These are phyloP conservation scores for Coleophoma eucalyptorum DNA, from an alignment of 2,329 filamentous ascomycete genomes.

Conservation along the genomic window DNA sequence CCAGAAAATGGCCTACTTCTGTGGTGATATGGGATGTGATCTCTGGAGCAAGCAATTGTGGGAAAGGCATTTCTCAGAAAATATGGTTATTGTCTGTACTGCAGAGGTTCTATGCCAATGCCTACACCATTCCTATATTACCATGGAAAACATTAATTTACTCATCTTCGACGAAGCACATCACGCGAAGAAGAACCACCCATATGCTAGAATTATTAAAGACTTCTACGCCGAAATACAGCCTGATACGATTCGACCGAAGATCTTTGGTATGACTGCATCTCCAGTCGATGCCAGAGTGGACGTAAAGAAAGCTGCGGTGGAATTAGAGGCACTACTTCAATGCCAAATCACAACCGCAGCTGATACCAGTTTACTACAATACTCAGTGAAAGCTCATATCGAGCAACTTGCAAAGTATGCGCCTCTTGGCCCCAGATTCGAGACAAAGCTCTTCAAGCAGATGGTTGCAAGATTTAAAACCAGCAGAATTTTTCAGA, in stretches of 20 bases:
- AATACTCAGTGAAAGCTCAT: constrained; percentile 54
- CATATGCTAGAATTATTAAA: constrained; percentile 86
- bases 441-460: constrained; percentile 62
- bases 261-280: constrained; percentile 94
- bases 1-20: constrained; percentile 69
- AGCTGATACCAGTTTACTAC: constrained; percentile 53
- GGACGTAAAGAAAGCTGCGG: constrained; percentile 67
- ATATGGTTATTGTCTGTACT: constrained; percentile 89
- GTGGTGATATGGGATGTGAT: constrained; percentile 62
- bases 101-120: constrained; percentile 81
- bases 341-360: constrained; percentile 82
- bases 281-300: constrained; percentile 85
- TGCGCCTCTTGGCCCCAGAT: constrained; percentile 39
- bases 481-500: constrained; percentile 35
- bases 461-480: constrained; percentile 49
- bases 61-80: constrained; percentile 52
- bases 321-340: constrained; percentile 71
- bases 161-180: constrained; percentile 96
- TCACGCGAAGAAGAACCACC: constrained; percentile 90
- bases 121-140: constrained; percentile 74
- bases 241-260: constrained; percentile 52
- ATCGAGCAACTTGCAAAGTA: constrained; percentile 58
- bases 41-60: constrained; percentile 58
- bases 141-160: constrained; percentile 80
- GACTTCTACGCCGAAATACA: constrained; percentile 66